Conservation (phyloP, 192 early-diverging fungal genomes). For the Entomortierella parvispora region DNA sequence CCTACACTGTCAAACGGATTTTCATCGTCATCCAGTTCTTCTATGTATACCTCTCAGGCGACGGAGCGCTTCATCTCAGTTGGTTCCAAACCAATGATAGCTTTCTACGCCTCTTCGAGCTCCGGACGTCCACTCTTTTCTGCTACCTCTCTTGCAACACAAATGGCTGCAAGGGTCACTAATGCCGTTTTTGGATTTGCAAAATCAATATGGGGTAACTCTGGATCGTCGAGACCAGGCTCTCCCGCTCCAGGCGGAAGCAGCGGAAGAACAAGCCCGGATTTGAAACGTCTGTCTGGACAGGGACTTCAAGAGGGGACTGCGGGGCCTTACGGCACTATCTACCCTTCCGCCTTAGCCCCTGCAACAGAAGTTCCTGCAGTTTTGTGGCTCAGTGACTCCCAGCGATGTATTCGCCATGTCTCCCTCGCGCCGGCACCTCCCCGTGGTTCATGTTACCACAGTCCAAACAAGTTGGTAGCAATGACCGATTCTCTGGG, state of each 20-base stretch:
- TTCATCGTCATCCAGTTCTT: constrained; percentile 48
- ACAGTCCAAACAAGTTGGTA: constrained; percentile 55
- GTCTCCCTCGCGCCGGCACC: constrained; percentile 61
- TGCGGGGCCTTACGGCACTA: constrained; percentile 45
- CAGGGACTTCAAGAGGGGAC: constrained; percentile 30
- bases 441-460: constrained; percentile 50
- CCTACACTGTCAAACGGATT: constrained; percentile 42
- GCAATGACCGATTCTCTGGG: constrained; percentile 74
- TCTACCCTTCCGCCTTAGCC: constrained; percentile 59
- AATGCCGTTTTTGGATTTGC: constrained; percentile 76
- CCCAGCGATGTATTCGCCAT: constrained; percentile 61
- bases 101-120: constrained; percentile 62
- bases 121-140: constrained; percentile 61
- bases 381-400: constrained; percentile 61
- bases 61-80: constrained; percentile 67
- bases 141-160: constrained; percentile 59
- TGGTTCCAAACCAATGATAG: constrained; percentile 66
- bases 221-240: constrained; percentile 29
- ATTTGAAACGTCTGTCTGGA: constrained; percentile 34
- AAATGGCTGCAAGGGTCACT: constrained; percentile 59
- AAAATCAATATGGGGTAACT: constrained; percentile 69
- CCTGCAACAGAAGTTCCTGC: constrained; percentile 64
- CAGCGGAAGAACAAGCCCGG: constrained; percentile 20
- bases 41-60: constrained; percentile 51
- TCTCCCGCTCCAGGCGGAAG: constrained; percentile 20